phyloP scores from a whole-genome alignment of 2,329 filamentous ascomycete species.

The Alternaria hordeiaustralica region DNA sequence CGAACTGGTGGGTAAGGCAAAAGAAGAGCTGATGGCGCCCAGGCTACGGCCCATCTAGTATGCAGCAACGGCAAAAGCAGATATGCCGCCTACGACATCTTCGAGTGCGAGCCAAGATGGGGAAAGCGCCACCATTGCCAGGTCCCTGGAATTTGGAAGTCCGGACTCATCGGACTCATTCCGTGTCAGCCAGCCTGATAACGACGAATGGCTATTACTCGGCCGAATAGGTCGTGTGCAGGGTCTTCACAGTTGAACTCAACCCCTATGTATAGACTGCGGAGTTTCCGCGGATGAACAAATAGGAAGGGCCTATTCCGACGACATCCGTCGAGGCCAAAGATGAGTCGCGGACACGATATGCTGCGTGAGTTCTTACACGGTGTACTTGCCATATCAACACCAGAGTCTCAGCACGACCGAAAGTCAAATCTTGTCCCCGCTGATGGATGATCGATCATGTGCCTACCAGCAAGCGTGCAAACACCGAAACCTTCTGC shows the following conservation, averaged over 20 bases:
- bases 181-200: background rate
- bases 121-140: background rate
- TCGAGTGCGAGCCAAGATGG: background rate
- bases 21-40: background rate
- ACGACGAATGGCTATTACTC: background rate
- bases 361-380: background rate
- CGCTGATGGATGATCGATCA: background rate
- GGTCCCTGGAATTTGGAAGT: background rate
- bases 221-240: background rate
- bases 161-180: background rate
- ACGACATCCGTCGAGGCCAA: background rate
- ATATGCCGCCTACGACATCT: slow-evolving; percentile 2
- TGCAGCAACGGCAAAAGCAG: slow-evolving; percentile 2
- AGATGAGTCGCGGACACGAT: background rate
- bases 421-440: slow-evolving; percentile 5
- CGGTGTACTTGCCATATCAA: background rate
- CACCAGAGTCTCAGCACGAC: slow-evolving; percentile 1
- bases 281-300: background rate
- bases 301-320: background rate
- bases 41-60: background rate
- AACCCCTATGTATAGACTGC: background rate
- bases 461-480: background rate
- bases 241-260: background rate
- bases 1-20: background rate
- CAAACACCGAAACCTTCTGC: background rate